Base-by-base conservation (phyloP, 2,329 filamentous ascomycete genomes). In the Didymellaceae sp. region DNA sequence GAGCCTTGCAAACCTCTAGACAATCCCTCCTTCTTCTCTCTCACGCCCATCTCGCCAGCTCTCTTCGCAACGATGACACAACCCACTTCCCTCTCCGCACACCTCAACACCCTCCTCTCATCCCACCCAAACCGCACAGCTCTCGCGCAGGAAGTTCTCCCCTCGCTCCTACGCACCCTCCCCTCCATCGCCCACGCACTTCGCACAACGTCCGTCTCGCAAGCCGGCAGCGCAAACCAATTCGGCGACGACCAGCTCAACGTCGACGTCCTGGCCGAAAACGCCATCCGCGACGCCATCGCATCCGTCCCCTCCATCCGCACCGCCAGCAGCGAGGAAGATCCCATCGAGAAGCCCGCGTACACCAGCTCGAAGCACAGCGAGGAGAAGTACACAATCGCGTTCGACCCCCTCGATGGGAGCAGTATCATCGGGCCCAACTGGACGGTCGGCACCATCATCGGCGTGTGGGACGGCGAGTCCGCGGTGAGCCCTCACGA, bases 331-430 rank as follows among this genome's bases (percentile, higher is more conserved):
- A 86, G 67, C 67, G 68, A 51, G 17, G 67, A 26, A 57, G 72
- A 43, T 8, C 21, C 43, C 5, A 9, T 30, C 6, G 24, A 48
- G 22, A 63, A 47, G 41, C 60, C 30, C 28, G 57, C 1, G 44
- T 59, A 45, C 8, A 25, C 9, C 4, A 45, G 35, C 1, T 6
- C 13, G 16, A 3, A 28, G 10, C 14, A 39, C 3, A 9, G 8
- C 14, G 24, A 37, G 4, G 80, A 84, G 58, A 62, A 71, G 21
- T 86, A 86, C 68, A 80, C 83, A 0, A 69, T 86, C 7, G 83
- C 82, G 0, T 87, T 86, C 58, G 84, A 87, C 58, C 84, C 84
- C 0, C 77, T 87, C 0, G 84, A 87, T 57, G 84, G 84, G 9
- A 84, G 80, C 66, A 86, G 82, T 37, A 86, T 87, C 52, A 72